Evolutionary conservation across 2,329 filamentous ascomycete species (phyloP).

Genomic region (Penicillium occitanis): DNA sequence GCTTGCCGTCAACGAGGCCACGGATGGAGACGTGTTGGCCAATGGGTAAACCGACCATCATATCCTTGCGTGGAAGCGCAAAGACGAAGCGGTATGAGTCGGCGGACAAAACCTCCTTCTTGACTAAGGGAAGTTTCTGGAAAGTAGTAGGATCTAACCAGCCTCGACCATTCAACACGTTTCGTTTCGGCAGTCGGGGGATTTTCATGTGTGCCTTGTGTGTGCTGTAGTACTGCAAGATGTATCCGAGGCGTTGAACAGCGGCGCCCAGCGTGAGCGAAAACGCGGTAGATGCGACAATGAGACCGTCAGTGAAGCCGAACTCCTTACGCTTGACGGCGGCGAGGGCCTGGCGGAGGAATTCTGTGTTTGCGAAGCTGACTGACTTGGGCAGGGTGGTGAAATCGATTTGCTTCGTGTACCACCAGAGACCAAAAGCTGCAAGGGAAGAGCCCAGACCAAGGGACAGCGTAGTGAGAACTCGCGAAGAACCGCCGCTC

Average conservation of each 20-base stretch:
- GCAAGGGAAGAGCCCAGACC: not conserved
- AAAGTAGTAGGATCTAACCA: constrained; percentile 9
- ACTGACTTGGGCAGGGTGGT: not conserved
- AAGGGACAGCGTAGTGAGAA: not conserved
- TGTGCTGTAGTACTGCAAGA: not conserved
- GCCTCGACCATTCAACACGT: not conserved
- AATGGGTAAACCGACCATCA: constrained; percentile 54
- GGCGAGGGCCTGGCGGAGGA: not conserved
- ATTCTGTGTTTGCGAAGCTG: not conserved
- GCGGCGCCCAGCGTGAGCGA: not conserved
- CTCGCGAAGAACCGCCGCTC: not conserved
- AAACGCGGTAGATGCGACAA: not conserved
- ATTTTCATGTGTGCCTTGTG: not conserved
- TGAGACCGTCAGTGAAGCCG: not conserved
- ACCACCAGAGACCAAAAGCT: not conserved
- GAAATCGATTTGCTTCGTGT: not conserved
- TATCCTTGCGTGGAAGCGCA: constrained; percentile 47
- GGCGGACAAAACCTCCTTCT: constrained; percentile 4
- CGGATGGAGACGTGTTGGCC: constrained; percentile 59
- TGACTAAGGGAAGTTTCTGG: not conserved
- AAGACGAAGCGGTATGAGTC: constrained; percentile 12
- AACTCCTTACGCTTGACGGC: not conserved
- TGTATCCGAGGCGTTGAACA: constrained; percentile 2
- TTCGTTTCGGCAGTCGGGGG: not conserved
- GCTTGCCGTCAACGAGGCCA: constrained; percentile 48